Percentiles rank a stretch among this genome's conserved stretches.
Evolutionary conservation across 192 early-diverging fungal species (phyloP).

Genomic region (Chytriomyces sp.): DNA sequence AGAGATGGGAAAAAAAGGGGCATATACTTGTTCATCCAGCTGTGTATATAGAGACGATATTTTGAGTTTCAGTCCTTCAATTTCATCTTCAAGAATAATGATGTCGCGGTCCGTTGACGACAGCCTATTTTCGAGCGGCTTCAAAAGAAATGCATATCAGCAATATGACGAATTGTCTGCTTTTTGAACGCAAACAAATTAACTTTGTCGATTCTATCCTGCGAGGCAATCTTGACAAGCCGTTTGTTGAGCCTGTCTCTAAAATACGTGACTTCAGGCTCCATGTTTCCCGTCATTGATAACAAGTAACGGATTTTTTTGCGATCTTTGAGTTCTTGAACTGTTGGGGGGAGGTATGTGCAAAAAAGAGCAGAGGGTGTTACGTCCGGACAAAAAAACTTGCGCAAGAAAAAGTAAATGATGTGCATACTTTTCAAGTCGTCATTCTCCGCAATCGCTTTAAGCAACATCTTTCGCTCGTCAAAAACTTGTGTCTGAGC

Average conservation of each 20-base stretch:
- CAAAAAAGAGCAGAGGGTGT: no score
- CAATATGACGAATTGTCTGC: no score
- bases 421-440: slow-evolving; percentile 52
- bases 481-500: slow-evolving; percentile 57
- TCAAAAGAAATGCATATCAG: no score
- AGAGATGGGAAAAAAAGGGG: neutral
- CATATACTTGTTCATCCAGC: slow-evolving; percentile 56
- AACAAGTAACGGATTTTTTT: slow-evolving; percentile 66
- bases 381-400: neutral
- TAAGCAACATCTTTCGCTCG: slow-evolving; percentile 53
- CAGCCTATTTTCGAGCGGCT: slow-evolving; percentile 4
- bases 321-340: slow-evolving; percentile 66
- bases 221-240: slow-evolving; percentile 44
- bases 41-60: slow-evolving; percentile 56
- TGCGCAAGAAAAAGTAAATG: neutral
- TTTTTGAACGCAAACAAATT: no score
- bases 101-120: slow-evolving; percentile 40
- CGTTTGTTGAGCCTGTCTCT: slow-evolving; percentile 51
- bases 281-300: slow-evolving; percentile 36
- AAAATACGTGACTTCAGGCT: slow-evolving; percentile 60
- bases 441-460: slow-evolving; percentile 58
- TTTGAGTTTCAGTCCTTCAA: slow-evolving; percentile 50
- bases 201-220: neutral
- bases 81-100: slow-evolving; percentile 52
- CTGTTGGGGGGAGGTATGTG: slow-evolving; percentile 35